Percentiles rank a stretch among this genome's conserved stretches.
These are phyloP conservation scores for Tribonema minus DNA, from an alignment of 108 stramenopile genomes.

Conservation along the genomic window DNA sequence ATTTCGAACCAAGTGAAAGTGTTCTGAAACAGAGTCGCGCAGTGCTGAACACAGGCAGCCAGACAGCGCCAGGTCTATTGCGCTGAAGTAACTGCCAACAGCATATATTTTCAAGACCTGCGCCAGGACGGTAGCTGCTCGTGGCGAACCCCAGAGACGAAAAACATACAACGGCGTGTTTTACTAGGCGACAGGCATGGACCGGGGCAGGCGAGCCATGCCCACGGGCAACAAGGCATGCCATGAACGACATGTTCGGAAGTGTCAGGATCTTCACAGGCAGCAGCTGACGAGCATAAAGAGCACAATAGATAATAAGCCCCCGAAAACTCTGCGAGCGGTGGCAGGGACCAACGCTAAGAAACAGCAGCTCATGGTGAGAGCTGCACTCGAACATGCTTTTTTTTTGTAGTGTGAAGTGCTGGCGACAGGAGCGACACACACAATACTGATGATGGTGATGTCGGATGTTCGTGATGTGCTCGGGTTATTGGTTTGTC, in stretches of 20 bases:
- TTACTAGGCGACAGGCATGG: no score
- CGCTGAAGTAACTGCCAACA: no score
- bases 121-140: no score
- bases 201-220: conserved; percentile 71
- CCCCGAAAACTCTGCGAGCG: conserved; percentile 61
- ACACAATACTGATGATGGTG: background rate
- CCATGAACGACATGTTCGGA: conserved; percentile 59
- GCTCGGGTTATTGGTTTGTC: background rate
- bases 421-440: background rate
- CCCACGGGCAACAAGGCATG: conserved; percentile 74
- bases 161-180: no score
- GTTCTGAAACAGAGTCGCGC: no score
- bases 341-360: conserved; percentile 65
- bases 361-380: conserved; percentile 70
- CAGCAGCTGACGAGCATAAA: conserved; percentile 69
- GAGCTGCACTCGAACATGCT: background rate
- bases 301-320: conserved; percentile 71
- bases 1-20: no score
- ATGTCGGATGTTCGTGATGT: background rate
- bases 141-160: no score
- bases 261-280: conserved; percentile 44
- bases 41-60: no score
- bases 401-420: background rate
- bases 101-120: no score
- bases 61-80: no score